phyloP scores from a whole-genome alignment of 345 rosid genomes.

The Kernera saxatilis region DNA sequence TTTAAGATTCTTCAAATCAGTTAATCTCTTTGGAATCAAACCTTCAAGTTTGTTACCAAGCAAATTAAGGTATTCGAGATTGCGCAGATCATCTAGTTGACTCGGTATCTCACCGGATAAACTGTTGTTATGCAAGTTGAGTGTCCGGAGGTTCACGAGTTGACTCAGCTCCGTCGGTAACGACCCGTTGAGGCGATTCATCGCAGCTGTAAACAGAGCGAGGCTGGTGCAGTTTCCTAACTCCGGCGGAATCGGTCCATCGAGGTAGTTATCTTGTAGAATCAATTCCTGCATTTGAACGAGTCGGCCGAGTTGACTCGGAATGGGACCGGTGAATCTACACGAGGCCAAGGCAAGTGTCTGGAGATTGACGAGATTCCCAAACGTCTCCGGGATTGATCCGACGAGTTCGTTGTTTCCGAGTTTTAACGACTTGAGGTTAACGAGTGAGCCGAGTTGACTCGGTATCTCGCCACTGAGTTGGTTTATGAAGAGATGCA shows the following conservation, averaged over 20 bases:
- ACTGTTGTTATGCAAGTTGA: conserved; percentile 74
- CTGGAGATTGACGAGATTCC: conserved; percentile 57
- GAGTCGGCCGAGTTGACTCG: conserved; percentile 63
- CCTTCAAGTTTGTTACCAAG: conserved; percentile 53
- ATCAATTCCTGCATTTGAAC: conserved; percentile 43
- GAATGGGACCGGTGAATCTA: conserved; percentile 66
- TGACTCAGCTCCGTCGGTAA: conserved; percentile 51
- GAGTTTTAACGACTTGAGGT: conserved; percentile 54
- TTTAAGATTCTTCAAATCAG: conserved; percentile 44
- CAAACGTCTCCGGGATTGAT: conserved; percentile 44
- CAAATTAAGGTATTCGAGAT: conserved; percentile 53
- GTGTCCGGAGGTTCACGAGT: conserved; percentile 43
- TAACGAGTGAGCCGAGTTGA: conserved; percentile 50
- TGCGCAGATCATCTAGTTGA: conserved; percentile 50
- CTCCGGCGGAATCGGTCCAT: conserved; percentile 58
- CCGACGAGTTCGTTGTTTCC: conserved; percentile 66
- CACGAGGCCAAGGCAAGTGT: conserved; percentile 56
- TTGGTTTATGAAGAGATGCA: conserved; percentile 58
- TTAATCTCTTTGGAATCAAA: conserved; percentile 50
- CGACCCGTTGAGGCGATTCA: conserved; percentile 65
- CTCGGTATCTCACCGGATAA: conserved; percentile 60
- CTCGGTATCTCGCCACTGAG: conserved; percentile 68
- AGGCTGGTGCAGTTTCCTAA: conserved; percentile 46
- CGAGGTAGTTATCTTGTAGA: conserved; percentile 54
- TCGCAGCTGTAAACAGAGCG: conserved; percentile 43